Percentiles rank a stretch among this genome's conserved stretches.
Conservation (phyloP, 2,329 filamentous ascomycete genomes). For the Paracoccidioides lutzii region DNA sequence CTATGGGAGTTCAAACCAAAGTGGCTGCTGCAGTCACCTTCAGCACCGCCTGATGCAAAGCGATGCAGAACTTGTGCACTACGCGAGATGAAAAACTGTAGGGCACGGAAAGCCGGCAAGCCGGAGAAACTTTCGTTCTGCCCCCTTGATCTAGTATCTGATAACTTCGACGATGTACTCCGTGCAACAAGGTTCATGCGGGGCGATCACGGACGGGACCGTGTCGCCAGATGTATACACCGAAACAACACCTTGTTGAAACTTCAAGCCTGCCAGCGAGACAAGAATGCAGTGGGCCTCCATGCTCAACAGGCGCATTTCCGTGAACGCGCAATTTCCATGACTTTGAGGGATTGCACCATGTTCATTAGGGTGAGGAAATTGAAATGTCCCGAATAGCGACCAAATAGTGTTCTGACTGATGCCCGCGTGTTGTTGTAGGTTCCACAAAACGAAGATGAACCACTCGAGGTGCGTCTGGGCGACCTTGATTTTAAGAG, state of each 20-base stretch:
- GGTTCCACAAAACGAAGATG: conserved; percentile 23
- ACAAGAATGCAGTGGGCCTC: conserved; percentile 24
- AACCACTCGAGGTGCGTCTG: conserved; percentile 39
- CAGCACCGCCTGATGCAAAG: conserved; percentile 48
- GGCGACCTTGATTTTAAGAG: conserved; percentile 71
- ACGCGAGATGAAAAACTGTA: conserved; percentile 35
- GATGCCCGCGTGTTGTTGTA: conserved; percentile 6
- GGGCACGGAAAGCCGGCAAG: conserved; percentile 19
- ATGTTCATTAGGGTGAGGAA: conserved; percentile 51
- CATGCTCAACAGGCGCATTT: conserved; percentile 24
- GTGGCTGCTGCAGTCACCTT: conserved; percentile 66
- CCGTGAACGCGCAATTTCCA: conserved; percentile 50
- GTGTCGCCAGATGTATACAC: conserved; percentile 23
- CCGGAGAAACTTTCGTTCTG: conserved; percentile 40
- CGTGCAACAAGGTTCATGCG: conserved; percentile 29
- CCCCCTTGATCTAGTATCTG: conserved; percentile 50
- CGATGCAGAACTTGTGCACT: conserved; percentile 66
- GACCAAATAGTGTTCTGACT: not conserved
- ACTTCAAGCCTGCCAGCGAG: conserved; percentile 23
- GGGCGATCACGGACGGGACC: conserved; percentile 19
- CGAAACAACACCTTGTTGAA: conserved; percentile 24
- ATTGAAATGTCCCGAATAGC: not conserved
- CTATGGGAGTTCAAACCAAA: conserved; percentile 72
- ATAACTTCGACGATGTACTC: conserved; percentile 31
- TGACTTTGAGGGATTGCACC: conserved; percentile 72